Conservation (phyloP, 2,329 filamentous ascomycete species). For the Colletotrichum sp. region DNA sequence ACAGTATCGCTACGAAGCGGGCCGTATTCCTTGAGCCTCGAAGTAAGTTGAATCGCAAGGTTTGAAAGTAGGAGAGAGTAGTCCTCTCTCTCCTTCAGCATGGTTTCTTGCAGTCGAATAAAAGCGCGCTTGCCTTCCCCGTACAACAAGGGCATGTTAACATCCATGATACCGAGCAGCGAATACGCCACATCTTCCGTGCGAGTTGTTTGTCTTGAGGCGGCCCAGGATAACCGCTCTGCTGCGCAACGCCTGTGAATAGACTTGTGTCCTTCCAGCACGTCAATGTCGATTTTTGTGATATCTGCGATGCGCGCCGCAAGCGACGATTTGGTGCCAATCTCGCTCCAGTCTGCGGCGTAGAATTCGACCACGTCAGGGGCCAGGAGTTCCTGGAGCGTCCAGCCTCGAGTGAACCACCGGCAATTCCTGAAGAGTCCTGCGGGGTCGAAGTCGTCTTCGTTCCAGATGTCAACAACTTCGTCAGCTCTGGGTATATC, state of each 20-base stretch:
- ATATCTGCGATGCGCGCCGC: slow-evolving; percentile 14
- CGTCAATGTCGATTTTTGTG: slow-evolving; percentile 26
- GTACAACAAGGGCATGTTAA: slow-evolving; percentile 30
- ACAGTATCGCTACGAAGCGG: not conserved
- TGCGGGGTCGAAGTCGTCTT: not conserved
- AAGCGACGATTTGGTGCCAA: slow-evolving; percentile 30
- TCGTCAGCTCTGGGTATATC: not conserved
- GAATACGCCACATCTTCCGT: slow-evolving; percentile 29
- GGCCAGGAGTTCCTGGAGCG: slow-evolving; percentile 33
- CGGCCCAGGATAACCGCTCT: slow-evolving; percentile 29
- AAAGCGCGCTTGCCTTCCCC: slow-evolving; percentile 30
- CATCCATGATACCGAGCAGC: slow-evolving; percentile 30
- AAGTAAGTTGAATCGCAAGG: not conserved
- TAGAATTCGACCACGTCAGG: slow-evolving; percentile 32
- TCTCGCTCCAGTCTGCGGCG: slow-evolving; percentile 27
- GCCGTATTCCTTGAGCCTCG: not conserved
- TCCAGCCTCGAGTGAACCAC: slow-evolving; percentile 31
- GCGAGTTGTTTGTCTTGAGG: slow-evolving; percentile 24
- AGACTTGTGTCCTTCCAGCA: slow-evolving; percentile 7
- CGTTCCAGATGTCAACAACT: not conserved
- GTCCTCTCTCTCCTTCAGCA: not conserved
- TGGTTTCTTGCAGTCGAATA: slow-evolving; percentile 19
- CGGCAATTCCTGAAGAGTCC: not conserved
- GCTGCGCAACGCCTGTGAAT: not conserved
- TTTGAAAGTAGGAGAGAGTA: not conserved